Conservation (phyloP, 495 filamentous ascomycete species). For the Talaromyces ruber region DNA sequence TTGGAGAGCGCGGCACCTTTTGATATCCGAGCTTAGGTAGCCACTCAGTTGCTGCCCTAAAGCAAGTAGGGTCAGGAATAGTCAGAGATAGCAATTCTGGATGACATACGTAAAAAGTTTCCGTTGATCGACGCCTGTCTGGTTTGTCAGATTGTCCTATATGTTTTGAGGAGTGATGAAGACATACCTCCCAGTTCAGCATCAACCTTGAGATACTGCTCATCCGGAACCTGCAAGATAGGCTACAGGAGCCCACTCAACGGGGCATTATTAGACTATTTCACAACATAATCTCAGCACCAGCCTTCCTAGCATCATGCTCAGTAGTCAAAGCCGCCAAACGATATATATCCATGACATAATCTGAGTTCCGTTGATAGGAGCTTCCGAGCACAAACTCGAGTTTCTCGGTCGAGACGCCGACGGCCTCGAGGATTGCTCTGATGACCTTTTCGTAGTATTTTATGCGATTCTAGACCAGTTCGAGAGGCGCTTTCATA, state of each 20-base stretch:
- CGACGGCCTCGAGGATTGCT: slow-evolving; percentile 57
- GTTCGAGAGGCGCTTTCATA: slow-evolving; percentile 76
- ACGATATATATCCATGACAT: slow-evolving; percentile 35
- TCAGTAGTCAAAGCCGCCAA: slow-evolving; percentile 45
- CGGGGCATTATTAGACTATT: slow-evolving; percentile 69
- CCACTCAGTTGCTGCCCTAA: slow-evolving; percentile 61
- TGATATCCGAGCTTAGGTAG: slow-evolving; percentile 36
- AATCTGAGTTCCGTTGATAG: slow-evolving; percentile 53
- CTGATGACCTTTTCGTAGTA: slow-evolving; percentile 65
- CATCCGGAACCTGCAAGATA: slow-evolving; percentile 78
- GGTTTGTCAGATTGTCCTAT: too few species aligned
- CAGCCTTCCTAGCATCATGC: slow-evolving; percentile 71
- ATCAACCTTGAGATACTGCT: slow-evolving; percentile 82
- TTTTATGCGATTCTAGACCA: slow-evolving; percentile 68
- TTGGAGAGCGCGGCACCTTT: slow-evolving; percentile 24
- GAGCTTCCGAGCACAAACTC: slow-evolving; percentile 76
- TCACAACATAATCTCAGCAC: slow-evolving; percentile 90
- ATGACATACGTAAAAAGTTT: too few species aligned
- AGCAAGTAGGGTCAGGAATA: too few species aligned
- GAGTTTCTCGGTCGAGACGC: slow-evolving; percentile 67
- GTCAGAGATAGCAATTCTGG: too few species aligned
- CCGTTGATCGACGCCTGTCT: too few species aligned
- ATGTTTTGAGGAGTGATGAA: too few species aligned
- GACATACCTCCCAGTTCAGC: slow-evolving; percentile 58
- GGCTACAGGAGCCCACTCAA: slow-evolving; percentile 77